Evolutionary conservation across 2,329 filamentous ascomycete genomes (phyloP), one percentile per base, ranked within the genome.

Genomic region (Alternaria conjuncta): DNA sequence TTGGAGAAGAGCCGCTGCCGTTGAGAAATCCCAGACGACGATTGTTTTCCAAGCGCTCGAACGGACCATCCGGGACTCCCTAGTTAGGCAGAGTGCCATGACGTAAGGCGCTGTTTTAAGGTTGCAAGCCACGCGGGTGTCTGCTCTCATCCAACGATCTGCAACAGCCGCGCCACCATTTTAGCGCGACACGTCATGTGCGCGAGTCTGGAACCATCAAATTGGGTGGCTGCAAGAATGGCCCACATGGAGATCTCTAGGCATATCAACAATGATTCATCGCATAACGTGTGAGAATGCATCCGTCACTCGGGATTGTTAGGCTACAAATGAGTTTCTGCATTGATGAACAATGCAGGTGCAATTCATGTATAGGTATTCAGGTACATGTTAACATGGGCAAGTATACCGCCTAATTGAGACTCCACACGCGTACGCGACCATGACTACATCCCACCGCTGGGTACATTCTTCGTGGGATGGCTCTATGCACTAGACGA

Each of bases 61-160:
- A 61, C 61, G 53, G 61, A 36, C 54, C 57, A 60, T 63, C 43
- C 23, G 60, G 28, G 56, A 51, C 56, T 59, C 44, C 55, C 59
- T 50, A 57, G 47, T 45, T 41, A 36, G 43, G 55, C 36, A 45
- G 46, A 26, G 12, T 36, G 47, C 41, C 12, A 64, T 71, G 73
- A 75, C 71, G 71, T 72, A 70, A 68, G 65, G 25, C 18, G 51
- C 60, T 59, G 57, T 64, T 69, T 62, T 59, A 36, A 66, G 62
- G 57, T 64, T 68, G 60, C 57, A 15, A 65, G 62, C 64, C 57
- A 64, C 51, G 56, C 53, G 44, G 53, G 53, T 58, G 45, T 62
- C 32, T 43, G 23, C 18, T 36, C 41, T n/a, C 49, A 60, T 56
- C 66, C 70, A 69, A 66, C 62, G 60, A 71, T 67, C 56, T 51